phyloP scores from a whole-genome alignment of 2,329 filamentous ascomycete genomes.

The Alternaria sp. region DNA sequence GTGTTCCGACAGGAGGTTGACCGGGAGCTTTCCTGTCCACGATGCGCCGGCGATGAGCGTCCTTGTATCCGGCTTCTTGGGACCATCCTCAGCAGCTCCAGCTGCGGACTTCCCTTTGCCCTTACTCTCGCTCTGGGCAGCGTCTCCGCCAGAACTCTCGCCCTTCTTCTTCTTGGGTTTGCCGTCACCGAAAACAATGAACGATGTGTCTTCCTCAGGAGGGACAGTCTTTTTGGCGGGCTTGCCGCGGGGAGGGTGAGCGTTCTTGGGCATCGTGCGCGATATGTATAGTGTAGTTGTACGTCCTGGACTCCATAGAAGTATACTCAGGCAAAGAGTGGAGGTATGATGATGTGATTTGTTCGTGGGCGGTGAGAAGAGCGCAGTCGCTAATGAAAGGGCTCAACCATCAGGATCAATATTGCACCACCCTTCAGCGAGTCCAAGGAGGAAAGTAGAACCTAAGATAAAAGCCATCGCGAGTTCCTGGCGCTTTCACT shows the following conservation, averaged over 20 bases:
- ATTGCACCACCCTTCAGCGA: not conserved
- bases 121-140: constrained; percentile 26
- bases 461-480: constrained; percentile 6
- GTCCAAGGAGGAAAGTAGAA: too few species aligned
- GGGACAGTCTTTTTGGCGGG: constrained; percentile 49
- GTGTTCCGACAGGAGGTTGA: constrained; percentile 91
- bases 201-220: constrained; percentile 57
- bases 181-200: constrained; percentile 56
- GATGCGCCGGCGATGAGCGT: constrained; percentile 92
- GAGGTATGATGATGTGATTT: not conserved
- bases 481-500: not conserved
- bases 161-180: constrained; percentile 52
- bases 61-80: constrained; percentile 67
- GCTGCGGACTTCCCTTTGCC: constrained; percentile 42
- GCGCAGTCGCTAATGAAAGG: constrained; percentile 21
- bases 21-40: constrained; percentile 96
- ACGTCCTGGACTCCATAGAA: constrained; percentile 13
- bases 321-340: not conserved
- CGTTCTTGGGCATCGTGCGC: constrained; percentile 56
- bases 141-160: constrained; percentile 20
- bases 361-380: constrained; percentile 19
- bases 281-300: not conserved
- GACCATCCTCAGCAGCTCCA: constrained; percentile 45
- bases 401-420: constrained; percentile 18
- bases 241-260: constrained; percentile 53